Percentiles rank a stretch among this genome's conserved stretches.
Evolutionary conservation across 2,329 filamentous ascomycete genomes (phyloP).

Genomic region (Gliomastix tumulicola): DNA sequence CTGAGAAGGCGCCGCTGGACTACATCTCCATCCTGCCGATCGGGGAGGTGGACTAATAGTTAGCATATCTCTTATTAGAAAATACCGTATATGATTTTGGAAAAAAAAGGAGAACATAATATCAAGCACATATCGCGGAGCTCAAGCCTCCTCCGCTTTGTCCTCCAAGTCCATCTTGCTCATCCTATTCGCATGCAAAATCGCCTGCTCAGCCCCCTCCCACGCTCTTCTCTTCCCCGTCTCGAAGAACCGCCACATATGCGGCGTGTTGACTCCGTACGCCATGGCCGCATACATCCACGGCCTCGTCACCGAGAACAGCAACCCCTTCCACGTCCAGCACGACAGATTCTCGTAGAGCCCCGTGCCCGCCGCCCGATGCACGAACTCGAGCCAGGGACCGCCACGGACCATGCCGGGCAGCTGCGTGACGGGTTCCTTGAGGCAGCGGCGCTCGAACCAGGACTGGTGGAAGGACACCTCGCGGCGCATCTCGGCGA

Average conservation of each 20-base stretch:
- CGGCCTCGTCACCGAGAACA: slow-evolving; percentile 27
- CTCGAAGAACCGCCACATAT: slow-evolving; percentile 29
- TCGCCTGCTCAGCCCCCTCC: slow-evolving; percentile 22
- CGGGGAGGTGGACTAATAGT: slow-evolving; percentile 45
- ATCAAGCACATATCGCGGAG: background rate
- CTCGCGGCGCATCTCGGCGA: slow-evolving; percentile 21
- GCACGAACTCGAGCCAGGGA: slow-evolving; percentile 26
- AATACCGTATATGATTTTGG: too few relatives aligned
- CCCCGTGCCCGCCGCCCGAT: slow-evolving; percentile 30
- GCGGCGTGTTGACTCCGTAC: slow-evolving; percentile 27
- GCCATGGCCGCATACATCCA: slow-evolving; percentile 25
- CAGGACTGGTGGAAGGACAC: slow-evolving; percentile 6
- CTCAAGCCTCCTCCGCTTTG: background rate
- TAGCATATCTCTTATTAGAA: too few relatives aligned
- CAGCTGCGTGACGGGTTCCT: slow-evolving; percentile 7
- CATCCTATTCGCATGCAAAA: slow-evolving; percentile 10
- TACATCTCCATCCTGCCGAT: slow-evolving; percentile 56
- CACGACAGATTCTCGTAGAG: slow-evolving; percentile 27
- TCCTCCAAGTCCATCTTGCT: slow-evolving; percentile 8
- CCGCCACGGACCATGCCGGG: slow-evolving; percentile 13
- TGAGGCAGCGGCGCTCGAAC: slow-evolving; percentile 7
- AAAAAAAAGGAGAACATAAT: too few relatives aligned
- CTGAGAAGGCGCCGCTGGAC: slow-evolving; percentile 59
- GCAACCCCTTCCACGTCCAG: slow-evolving; percentile 26
- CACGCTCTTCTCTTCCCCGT: slow-evolving; percentile 26